A percentile compares a stretch with the other conserved stretches of the same genome.
Conservation (phyloP, 1,284 basidiomycete genomes). For the Cryptococcus floricola region DNA sequence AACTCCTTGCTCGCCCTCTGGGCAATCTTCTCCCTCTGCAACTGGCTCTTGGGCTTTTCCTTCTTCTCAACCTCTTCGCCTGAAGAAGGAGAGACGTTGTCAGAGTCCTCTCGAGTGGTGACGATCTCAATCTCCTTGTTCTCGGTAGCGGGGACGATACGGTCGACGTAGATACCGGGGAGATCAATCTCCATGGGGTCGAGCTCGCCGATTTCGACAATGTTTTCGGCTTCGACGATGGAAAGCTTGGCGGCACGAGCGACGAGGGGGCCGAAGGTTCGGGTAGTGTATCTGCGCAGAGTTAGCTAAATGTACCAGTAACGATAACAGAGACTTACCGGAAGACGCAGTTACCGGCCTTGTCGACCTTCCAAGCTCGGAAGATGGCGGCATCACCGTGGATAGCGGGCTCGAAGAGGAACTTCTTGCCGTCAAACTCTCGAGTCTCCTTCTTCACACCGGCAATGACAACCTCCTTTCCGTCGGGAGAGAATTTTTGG, state of each 20-base stretch:
- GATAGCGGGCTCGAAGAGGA: conserved; percentile 82
- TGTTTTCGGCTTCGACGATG: conserved; percentile 92
- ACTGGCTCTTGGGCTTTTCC: conserved; percentile 22
- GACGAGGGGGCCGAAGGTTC: conserved; percentile 84
- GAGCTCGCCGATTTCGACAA: conserved; percentile 79
- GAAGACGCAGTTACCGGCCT: conserved; percentile 80
- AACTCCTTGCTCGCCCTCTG: conserved; percentile 77
- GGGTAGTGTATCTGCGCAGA: conserved; percentile 66
- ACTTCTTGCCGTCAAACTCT: conserved; percentile 76
- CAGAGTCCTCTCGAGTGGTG: conserved; percentile 49
- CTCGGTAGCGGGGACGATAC: conserved; percentile 72
- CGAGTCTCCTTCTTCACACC: conserved; percentile 75
- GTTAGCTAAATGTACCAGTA: too few relatives aligned
- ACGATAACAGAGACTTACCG: conserved; percentile 52
- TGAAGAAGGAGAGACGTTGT: conserved; percentile 14
- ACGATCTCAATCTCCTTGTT: conserved; percentile 77
- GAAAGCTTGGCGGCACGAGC: conserved; percentile 84
- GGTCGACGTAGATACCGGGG: conserved; percentile 81
- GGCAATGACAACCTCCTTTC: conserved; percentile 56
- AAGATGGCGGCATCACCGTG: conserved; percentile 84
- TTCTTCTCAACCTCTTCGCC: conserved; percentile 46
- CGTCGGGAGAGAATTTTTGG: conserved; percentile 30
- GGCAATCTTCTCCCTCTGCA: conserved; percentile 69
- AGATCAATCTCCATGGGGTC: conserved; percentile 76
- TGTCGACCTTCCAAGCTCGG: conserved; percentile 92